phyloP scores from a whole-genome alignment of 1,139 yeast genomes.

The Torulaspora globosa region DNA sequence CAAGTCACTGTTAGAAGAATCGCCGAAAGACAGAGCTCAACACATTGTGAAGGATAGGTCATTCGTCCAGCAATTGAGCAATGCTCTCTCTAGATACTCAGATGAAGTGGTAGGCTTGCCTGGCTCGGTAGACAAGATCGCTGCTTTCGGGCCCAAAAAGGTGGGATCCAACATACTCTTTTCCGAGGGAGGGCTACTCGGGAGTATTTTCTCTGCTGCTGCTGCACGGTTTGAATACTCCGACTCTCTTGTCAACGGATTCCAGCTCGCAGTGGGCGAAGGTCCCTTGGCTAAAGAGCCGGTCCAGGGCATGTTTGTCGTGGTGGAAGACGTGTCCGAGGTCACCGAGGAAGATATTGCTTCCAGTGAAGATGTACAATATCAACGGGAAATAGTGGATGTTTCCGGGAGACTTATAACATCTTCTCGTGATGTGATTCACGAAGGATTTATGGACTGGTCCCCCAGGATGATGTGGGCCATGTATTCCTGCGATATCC shows the following conservation, averaged over 20 bases:
- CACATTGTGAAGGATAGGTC: constrained; percentile 27
- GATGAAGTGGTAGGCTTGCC: constrained; percentile 24
- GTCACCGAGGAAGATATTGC: constrained; percentile 40
- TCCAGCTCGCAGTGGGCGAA: constrained; percentile 72
- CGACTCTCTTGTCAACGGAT: constrained; percentile 72
- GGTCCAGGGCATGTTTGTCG: constrained; percentile 70
- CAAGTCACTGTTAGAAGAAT: constrained; percentile 32
- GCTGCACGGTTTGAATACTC: constrained; percentile 48
- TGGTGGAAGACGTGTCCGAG: constrained; percentile 41
- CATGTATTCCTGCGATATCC: constrained; percentile 90
- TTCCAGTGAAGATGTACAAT: constrained; percentile 32
- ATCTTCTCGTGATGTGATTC: constrained; percentile 68
- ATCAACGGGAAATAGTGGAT: constrained; percentile 36
- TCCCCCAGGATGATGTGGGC: constrained; percentile 90
- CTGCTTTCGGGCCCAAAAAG: constrained; percentile 74
- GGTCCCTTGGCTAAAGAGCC: constrained; percentile 92
- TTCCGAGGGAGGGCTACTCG: constrained; percentile 41
- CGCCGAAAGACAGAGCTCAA: constrained; percentile 23
- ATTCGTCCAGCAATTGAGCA: constrained; percentile 39
- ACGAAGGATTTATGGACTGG: constrained; percentile 65
- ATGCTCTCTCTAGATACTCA: constrained; percentile 34
- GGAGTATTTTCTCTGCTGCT: constrained; percentile 20
- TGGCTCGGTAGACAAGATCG: constrained; percentile 44
- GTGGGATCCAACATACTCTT: constrained; percentile 77
- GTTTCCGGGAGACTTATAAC: constrained; percentile 70